Evolutionary conservation across 1,284 basidiomycete genomes (phyloP).

Genomic region (Thelephora terrestris): DNA sequence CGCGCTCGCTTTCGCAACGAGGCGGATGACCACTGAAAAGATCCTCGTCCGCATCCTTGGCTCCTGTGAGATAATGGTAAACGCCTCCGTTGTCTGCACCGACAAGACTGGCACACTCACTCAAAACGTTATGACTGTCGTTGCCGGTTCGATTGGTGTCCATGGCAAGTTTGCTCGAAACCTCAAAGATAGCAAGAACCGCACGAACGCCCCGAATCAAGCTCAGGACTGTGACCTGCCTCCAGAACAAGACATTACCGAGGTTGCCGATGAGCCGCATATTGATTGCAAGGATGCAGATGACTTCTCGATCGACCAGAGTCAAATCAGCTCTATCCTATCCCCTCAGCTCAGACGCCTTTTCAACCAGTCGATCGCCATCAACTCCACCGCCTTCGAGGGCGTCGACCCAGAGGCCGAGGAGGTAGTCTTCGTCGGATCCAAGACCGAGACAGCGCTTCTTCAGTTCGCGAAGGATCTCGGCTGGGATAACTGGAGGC

Average conservation of each 20-base stretch:
- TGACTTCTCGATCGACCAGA: slow-evolving; percentile 84
- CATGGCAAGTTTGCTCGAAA: slow-evolving; percentile 87
- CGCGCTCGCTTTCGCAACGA: slow-evolving; percentile 90
- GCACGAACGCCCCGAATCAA: slow-evolving; percentile 66
- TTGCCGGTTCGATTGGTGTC: slow-evolving; percentile 90
- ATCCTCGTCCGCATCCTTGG: slow-evolving; percentile 91
- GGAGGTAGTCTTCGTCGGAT: slow-evolving; percentile 75
- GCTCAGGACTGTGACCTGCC: background rate
- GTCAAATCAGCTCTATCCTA: slow-evolving; percentile 56
- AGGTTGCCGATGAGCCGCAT: slow-evolving; percentile 19
- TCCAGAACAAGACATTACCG: slow-evolving; percentile 10
- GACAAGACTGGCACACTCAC: slow-evolving; percentile 95
- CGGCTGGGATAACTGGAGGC: slow-evolving; percentile 71
- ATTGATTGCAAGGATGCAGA: slow-evolving; percentile 31
- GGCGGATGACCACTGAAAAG: slow-evolving; percentile 95
- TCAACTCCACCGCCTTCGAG: slow-evolving; percentile 97
- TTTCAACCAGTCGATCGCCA: slow-evolving; percentile 80
- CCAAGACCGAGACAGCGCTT: slow-evolving; percentile 94
- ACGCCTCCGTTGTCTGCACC: slow-evolving; percentile 95
- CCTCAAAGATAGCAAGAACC: slow-evolving; percentile 64
- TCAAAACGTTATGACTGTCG: slow-evolving; percentile 94
- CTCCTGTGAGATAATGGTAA: slow-evolving; percentile 98
- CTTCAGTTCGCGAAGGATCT: slow-evolving; percentile 82
- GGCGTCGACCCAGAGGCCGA: slow-evolving; percentile 61
- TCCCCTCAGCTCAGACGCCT: slow-evolving; percentile 54